Percentiles rank a stretch among this genome's conserved stretches.
phyloP scores from a whole-genome alignment of 2,329 filamentous ascomycete genomes.

The Trichoderma aggressivum region DNA sequence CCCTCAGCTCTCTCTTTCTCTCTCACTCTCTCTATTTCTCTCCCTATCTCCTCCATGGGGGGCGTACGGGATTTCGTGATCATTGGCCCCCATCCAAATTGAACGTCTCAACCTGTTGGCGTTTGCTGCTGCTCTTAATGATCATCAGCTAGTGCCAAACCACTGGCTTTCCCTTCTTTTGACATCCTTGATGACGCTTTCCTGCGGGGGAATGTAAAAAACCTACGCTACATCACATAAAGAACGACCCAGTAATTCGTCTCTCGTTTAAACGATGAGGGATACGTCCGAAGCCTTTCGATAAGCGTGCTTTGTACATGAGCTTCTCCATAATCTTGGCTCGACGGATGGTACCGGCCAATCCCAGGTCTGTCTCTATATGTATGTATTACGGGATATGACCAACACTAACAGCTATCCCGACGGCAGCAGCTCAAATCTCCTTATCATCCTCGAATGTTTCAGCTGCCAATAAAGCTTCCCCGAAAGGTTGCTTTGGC shows the following conservation, averaged over 20 bases:
- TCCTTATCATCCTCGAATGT: constrained; percentile 10
- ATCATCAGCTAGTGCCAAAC: neutral
- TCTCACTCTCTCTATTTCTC: neutral
- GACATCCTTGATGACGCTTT: neutral
- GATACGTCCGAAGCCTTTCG: neutral
- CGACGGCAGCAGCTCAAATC: constrained; percentile 8
- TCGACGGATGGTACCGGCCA: neutral
- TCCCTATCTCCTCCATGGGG: neutral
- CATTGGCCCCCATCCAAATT: neutral
- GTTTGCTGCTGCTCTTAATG: neutral
- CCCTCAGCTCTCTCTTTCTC: neutral
- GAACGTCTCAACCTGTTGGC: neutral
- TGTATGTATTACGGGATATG: constrained; percentile 2
- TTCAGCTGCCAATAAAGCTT: constrained; percentile 6
- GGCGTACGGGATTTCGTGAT: neutral
- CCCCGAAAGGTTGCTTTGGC: neutral
- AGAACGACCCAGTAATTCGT: neutral
- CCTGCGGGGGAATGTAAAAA: neutral
- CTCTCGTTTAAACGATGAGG: neutral
- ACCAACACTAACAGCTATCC: neutral
- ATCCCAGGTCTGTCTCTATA: neutral
- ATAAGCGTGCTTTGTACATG: neutral
- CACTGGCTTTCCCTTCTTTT: neutral
- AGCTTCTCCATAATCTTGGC: neutral
- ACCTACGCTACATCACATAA: neutral